These are phyloP conservation scores for Phytophthora pluvialis DNA, from an alignment of 352 stramenopile genomes.

Conservation along the genomic window DNA sequence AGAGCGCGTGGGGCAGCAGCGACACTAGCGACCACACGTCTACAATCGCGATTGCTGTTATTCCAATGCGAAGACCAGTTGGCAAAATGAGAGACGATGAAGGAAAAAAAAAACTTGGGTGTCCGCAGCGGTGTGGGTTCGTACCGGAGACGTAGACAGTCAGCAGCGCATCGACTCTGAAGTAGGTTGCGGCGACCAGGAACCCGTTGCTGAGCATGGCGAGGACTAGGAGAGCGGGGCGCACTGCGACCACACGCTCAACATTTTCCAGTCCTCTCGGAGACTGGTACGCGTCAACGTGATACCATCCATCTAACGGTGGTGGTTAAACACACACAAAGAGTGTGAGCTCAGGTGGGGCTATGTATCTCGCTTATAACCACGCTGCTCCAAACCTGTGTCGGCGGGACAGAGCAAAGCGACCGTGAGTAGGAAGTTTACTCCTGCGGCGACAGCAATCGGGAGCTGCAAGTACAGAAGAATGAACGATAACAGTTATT, in stretches of 20 bases:
- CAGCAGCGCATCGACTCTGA: slow-evolving; percentile 40
- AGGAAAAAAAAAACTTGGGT: neutral
- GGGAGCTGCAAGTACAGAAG: slow-evolving; percentile 10
- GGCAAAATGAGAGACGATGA: neutral
- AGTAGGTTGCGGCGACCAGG: slow-evolving; percentile 27
- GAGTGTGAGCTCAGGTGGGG: neutral
- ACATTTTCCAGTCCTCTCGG: slow-evolving; percentile 23
- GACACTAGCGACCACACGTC: slow-evolving; percentile 50
- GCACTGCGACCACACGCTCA: slow-evolving; percentile 40
- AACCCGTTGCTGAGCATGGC: slow-evolving; percentile 42
- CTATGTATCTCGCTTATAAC: too few species aligned
- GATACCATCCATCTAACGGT: slow-evolving; percentile 57
- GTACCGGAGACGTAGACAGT: slow-evolving; percentile 57
- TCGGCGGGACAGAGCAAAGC: slow-evolving; percentile 37
- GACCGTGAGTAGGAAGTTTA: slow-evolving; percentile 36
- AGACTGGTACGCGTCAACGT: slow-evolving; percentile 47
- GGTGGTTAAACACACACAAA: neutral
- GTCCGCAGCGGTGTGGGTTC: neutral
- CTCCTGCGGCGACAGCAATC: slow-evolving; percentile 11
- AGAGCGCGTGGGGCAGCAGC: slow-evolving; percentile 66
- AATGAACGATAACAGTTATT: too few species aligned
- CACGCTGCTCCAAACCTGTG: slow-evolving; percentile 22
- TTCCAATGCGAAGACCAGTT: neutral
- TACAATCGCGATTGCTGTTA: slow-evolving; percentile 34
- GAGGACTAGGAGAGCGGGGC: slow-evolving; percentile 39